Evolutionary conservation across 2,329 filamentous ascomycete species (phyloP).

Genomic region (Epichloe baconii): DNA sequence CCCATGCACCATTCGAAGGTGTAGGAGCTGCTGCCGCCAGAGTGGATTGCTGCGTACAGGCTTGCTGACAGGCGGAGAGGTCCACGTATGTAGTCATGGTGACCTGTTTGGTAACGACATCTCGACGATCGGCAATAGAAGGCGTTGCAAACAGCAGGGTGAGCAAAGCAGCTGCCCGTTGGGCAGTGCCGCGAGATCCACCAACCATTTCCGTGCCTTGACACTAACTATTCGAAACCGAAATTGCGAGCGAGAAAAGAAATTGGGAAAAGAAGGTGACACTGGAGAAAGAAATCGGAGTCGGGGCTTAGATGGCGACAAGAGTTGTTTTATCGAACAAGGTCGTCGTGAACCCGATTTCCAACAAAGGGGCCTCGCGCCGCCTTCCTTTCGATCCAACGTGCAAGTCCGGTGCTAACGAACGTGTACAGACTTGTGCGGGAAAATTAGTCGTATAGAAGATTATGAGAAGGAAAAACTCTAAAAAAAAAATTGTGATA

Average conservation of each 20-base stretch:
- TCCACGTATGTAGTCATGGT: slow-evolving; percentile 1
- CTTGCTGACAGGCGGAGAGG: background rate
- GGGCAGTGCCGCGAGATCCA: background rate
- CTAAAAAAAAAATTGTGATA: too few relatives aligned
- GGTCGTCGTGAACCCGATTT: background rate
- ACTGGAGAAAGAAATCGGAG: too few relatives aligned
- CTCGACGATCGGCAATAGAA: background rate
- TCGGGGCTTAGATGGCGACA: background rate
- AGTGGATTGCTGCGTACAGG: background rate
- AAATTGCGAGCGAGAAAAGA: background rate
- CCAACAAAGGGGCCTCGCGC: background rate
- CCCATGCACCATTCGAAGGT: background rate
- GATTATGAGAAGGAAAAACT: too few relatives aligned
- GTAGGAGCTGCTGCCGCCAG: background rate
- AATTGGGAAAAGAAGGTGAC: background rate
- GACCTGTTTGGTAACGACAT: background rate
- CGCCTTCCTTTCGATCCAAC: background rate
- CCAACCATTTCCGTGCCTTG: background rate
- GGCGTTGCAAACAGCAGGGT: background rate
- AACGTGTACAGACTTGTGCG: background rate
- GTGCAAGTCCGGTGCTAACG: background rate
- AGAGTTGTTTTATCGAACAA: background rate
- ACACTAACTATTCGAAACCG: background rate
- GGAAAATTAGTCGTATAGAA: too few relatives aligned
- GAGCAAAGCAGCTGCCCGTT: background rate